Evolutionary conservation across 1,139 yeast species (phyloP).

Genomic region (Candida sp.): DNA sequence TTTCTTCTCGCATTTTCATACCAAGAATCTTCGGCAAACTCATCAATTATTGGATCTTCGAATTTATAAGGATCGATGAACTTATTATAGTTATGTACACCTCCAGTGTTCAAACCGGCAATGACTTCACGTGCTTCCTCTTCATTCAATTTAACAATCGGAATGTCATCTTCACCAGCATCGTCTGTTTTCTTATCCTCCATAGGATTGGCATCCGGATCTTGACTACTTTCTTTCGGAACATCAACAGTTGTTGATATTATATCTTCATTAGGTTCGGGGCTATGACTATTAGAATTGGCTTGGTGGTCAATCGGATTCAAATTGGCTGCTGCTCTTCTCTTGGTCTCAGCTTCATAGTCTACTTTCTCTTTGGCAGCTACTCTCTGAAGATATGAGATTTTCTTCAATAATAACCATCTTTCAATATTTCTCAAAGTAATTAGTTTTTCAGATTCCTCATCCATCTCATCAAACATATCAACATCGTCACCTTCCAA

Average conservation of each 20-base stretch:
- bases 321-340: constrained; percentile 33
- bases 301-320: constrained; percentile 11
- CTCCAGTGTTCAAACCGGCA: constrained; percentile 29
- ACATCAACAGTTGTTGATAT: constrained; percentile 1
- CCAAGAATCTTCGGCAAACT: constrained; percentile 89
- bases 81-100: constrained; percentile 29
- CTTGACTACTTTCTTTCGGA: background rate
- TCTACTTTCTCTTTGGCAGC: constrained; percentile 40
- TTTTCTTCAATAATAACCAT: constrained; percentile 67
- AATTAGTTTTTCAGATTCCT: constrained; percentile 37
- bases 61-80: constrained; percentile 86
- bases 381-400: constrained; percentile 66
- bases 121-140: constrained; percentile 44
- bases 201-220: constrained; percentile 1
- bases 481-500: constrained; percentile 44
- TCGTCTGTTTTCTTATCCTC: background rate
- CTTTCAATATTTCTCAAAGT: constrained; percentile 51
- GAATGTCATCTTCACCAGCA: constrained; percentile 21
- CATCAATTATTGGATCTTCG: constrained; percentile 77
- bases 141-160: constrained; percentile 46
- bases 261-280: constrained; percentile 7
- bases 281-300: constrained; percentile 3
- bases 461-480: constrained; percentile 33
- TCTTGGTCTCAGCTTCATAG: constrained; percentile 29
- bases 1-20: constrained; percentile 79